These are phyloP conservation scores for Pythium phragmitis DNA, from an alignment of 352 stramenopile species.

Conservation along the genomic window DNA sequence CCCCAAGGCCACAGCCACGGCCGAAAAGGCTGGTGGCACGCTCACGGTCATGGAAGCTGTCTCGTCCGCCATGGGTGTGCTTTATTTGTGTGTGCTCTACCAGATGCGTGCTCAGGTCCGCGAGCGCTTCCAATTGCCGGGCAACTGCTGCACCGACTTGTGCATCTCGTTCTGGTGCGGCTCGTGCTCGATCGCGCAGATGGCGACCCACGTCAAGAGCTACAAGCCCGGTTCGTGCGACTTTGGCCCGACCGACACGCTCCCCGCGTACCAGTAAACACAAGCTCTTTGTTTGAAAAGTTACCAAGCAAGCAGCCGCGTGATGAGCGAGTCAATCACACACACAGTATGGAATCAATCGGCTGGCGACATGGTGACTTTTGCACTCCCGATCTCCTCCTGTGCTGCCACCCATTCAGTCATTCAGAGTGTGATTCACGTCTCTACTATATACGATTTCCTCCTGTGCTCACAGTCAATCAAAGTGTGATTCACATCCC, in stretches of 20 bases:
- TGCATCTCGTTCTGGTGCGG: slow-evolving; percentile 43
- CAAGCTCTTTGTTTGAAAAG: slow-evolving; percentile 30
- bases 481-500: no score
- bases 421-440: no score
- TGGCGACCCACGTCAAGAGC: slow-evolving; percentile 61
- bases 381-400: no score
- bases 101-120: slow-evolving; percentile 40
- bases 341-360: slow-evolving; percentile 40
- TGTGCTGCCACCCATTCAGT: no score
- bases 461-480: no score
- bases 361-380: background rate
- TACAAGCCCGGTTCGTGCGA: slow-evolving; percentile 49
- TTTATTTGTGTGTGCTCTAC: slow-evolving; percentile 21
- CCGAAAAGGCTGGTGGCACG: background rate
- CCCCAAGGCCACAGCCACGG: background rate
- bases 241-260: slow-evolving; percentile 47
- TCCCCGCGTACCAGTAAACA: slow-evolving; percentile 30
- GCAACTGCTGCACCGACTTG: slow-evolving; percentile 35
- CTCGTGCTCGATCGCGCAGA: slow-evolving; percentile 57
- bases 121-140: slow-evolving; percentile 44
- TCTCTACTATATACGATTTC: no score
- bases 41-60: background rate
- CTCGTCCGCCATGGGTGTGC: background rate
- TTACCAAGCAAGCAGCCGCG: slow-evolving; percentile 46
- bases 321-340: no score